A percentile compares a stretch with the other conserved stretches of the same genome.
phyloP scores from a whole-genome alignment of 2,329 filamentous ascomycete genomes.

The Bipolaris zeicola region DNA sequence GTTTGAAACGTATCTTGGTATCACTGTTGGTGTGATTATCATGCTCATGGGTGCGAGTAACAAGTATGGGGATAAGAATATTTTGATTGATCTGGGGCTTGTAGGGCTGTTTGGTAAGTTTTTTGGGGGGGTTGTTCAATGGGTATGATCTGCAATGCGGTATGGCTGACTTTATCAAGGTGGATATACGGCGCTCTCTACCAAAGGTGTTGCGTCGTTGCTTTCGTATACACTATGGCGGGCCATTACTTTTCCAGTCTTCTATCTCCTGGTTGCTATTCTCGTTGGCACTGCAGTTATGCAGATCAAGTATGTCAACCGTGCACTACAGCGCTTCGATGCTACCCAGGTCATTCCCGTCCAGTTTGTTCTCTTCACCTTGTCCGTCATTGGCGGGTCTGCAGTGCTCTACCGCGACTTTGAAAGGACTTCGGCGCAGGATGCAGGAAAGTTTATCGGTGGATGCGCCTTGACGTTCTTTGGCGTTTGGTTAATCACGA shows the following conservation, averaged over 20 bases:
- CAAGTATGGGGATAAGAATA: constrained; percentile 81
- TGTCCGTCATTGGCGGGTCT: constrained; percentile 93
- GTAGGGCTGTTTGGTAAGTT: constrained; percentile 87
- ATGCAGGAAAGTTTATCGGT: constrained; percentile 82
- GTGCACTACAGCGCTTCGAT: constrained; percentile 86
- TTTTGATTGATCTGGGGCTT: constrained; percentile 89
- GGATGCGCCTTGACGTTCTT: constrained; percentile 93
- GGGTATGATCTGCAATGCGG: neutral
- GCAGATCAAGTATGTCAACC: constrained; percentile 97
- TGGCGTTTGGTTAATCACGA: constrained; percentile 97
- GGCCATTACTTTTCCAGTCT: constrained; percentile 88
- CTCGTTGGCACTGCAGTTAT: constrained; percentile 85
- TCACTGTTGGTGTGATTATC: constrained; percentile 75
- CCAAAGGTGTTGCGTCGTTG: constrained; percentile 94
- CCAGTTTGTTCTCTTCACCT: constrained; percentile 94
- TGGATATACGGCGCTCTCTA: constrained; percentile 94
- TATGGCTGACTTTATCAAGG: constrained; percentile 52
- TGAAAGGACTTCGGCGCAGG: constrained; percentile 74
- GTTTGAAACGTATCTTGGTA: constrained; percentile 86
- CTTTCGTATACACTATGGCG: constrained; percentile 88
- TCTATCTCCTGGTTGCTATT: constrained; percentile 81
- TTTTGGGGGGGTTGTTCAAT: neutral
- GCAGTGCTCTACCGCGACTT: constrained; percentile 95
- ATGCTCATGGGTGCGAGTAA: constrained; percentile 81
- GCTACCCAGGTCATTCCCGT: constrained; percentile 98